Evolutionary conservation across 2,329 filamentous ascomycete species (phyloP).

Genomic region (Cadophora sp.): DNA sequence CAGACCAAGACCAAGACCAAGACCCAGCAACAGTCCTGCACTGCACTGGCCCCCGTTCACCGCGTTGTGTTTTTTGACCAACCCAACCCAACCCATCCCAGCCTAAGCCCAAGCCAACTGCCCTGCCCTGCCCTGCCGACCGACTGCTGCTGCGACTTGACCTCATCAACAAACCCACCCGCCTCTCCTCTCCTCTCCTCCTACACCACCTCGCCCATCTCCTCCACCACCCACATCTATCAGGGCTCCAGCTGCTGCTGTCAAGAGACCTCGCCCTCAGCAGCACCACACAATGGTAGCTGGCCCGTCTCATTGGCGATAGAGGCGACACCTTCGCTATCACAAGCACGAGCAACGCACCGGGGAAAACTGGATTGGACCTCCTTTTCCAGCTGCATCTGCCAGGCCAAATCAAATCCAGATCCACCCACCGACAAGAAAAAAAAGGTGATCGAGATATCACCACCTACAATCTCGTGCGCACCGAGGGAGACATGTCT

Average conservation of each 20-base stretch:
- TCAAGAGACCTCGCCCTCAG: constrained; percentile 31
- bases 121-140: not conserved
- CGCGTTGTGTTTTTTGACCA: too few relatives aligned
- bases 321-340: constrained; percentile 43
- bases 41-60: not conserved
- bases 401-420: constrained; percentile 20
- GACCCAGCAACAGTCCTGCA: not conserved
- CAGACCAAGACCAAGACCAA: not conserved
- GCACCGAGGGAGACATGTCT: constrained; percentile 58
- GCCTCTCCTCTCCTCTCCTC: not conserved
- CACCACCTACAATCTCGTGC: constrained; percentile 29
- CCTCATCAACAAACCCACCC: constrained; percentile 16
- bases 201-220: not conserved
- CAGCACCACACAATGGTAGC: constrained; percentile 54
- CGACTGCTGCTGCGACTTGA: not conserved
- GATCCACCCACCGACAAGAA: constrained; percentile 15
- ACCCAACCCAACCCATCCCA: not conserved
- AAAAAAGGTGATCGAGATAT: constrained; percentile 23
- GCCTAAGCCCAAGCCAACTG: not conserved
- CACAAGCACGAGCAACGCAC: constrained; percentile 26
- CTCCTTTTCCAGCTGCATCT: constrained; percentile 19
- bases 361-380: constrained; percentile 18
- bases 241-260: constrained; percentile 17
- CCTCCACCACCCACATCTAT: constrained; percentile 6
- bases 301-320: constrained; percentile 49